Evolutionary conservation across 2,329 filamentous ascomycete genomes (phyloP).

Genomic region (Cercospora berteroae): DNA sequence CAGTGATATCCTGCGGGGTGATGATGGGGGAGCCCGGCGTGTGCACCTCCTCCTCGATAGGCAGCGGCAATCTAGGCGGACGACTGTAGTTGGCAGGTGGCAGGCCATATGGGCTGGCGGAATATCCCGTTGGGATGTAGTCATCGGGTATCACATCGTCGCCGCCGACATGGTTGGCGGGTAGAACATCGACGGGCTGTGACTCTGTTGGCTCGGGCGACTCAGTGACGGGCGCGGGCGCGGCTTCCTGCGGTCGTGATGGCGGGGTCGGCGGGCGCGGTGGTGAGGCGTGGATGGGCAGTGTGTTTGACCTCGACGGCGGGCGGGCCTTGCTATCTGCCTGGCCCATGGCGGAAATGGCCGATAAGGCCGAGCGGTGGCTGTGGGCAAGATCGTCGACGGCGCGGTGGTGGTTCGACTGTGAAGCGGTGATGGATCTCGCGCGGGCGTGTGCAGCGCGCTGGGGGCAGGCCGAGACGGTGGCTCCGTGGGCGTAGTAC

Average conservation of each 20-base stretch:
- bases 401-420: conserved; percentile 17
- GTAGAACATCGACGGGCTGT: conserved; percentile 42
- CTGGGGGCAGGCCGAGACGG: neutral
- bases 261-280: conserved; percentile 13
- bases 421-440: conserved; percentile 32
- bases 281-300: conserved; percentile 25
- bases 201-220: conserved; percentile 30
- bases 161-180: conserved; percentile 18
- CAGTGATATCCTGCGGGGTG: conserved; percentile 62
- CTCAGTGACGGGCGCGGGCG: conserved; percentile 13
- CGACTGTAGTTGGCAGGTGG: conserved; percentile 53
- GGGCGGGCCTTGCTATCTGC: conserved; percentile 25
- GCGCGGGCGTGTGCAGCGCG: conserved; percentile 27
- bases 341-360: conserved; percentile 28
- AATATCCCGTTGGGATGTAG: conserved; percentile 28
- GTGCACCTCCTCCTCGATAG: conserved; percentile 87
- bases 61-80: conserved; percentile 86
- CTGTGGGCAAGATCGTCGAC: conserved; percentile 16
- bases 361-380: conserved; percentile 17
- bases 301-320: conserved; percentile 29
- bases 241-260: conserved; percentile 19
- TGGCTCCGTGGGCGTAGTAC: neutral
- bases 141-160: conserved; percentile 22
- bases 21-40: conserved; percentile 89
- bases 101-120: conserved; percentile 38